Evolutionary conservation across 2,329 filamentous ascomycete genomes (phyloP), one percentile per base, ranked within the genome.

Genomic region (Nothophaeocryptopus gaeumannii): DNA sequence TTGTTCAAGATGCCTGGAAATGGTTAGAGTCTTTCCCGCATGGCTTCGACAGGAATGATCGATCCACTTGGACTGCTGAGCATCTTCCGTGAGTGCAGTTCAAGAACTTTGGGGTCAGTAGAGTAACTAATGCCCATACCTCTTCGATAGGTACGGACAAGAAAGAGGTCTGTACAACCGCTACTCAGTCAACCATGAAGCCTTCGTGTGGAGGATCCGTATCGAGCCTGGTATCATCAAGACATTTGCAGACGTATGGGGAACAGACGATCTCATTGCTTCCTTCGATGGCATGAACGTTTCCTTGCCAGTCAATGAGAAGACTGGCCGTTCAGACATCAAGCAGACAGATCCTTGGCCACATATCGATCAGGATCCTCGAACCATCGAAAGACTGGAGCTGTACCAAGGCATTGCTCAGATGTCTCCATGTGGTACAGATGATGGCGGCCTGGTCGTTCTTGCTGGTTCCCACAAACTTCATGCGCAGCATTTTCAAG

Each of bases 401-500:
- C 46, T 59, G 7, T 59, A 58, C 33, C 59, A 62, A 46, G 59
- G 58, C 26, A 59, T 60, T 16, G 52, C 56, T 14, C 56, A 60
- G 31, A 68, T 70, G 5, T 64, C 69, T 5, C 73, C 72, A 2
- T 72, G 72, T 42, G 74, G 75, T 2, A 67, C 68, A 2, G 63
- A 74, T 2, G 75, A 78, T 50, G 74, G 74, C 16, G 74, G 74
- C 1, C 58, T 78, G 8, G 67, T 77, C 35, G 56, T 76, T 3
- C 69, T 76, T 61, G 67, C 70, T 16, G 74, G 74, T 3, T 71
- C 69, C 1, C 55, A 67, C 7, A 70, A 68, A 35, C 62, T 75
- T 1, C 70, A 68, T 39, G 63, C 75, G 43, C 62, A 74, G 54
- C 77, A 74, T 64, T 77, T 76, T 55, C 61, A 67, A 1, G 58